These are phyloP conservation scores for Boechera retrofracta DNA, from an alignment of 345 rosid genomes.

Conservation along the genomic window DNA sequence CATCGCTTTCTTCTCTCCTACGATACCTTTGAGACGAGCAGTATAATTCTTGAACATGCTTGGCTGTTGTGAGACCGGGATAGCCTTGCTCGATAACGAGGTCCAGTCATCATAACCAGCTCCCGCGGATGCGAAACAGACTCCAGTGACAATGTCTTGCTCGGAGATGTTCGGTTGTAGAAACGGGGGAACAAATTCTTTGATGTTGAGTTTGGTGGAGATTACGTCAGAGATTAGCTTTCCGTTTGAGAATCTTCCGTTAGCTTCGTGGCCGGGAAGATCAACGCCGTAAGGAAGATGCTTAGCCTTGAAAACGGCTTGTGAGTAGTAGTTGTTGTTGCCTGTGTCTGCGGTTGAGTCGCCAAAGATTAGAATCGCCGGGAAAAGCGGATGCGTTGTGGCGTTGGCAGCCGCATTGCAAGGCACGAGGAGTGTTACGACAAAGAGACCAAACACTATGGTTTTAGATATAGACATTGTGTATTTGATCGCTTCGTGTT, in stretches of 20 bases:
- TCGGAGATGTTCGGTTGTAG: slow-evolving; percentile 38
- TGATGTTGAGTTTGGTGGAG: slow-evolving; percentile 32
- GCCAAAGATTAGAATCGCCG: slow-evolving; percentile 28
- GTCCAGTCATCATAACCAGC: slow-evolving; percentile 39
- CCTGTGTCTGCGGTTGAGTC: slow-evolving; percentile 42
- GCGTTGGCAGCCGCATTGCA: slow-evolving; percentile 10
- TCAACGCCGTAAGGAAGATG: slow-evolving; percentile 41
- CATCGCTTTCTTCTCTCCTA: slow-evolving; percentile 51
- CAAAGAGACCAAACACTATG: slow-evolving; percentile 9
- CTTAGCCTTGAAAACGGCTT: slow-evolving; percentile 27
- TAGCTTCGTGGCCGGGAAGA: slow-evolving; percentile 35
- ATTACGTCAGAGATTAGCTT: slow-evolving; percentile 37
- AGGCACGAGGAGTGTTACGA: slow-evolving; percentile 8
- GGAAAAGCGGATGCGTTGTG: slow-evolving; percentile 12
- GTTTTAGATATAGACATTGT: slow-evolving; percentile 14
- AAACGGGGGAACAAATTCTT: slow-evolving; percentile 40
- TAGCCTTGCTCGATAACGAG: slow-evolving; percentile 28
- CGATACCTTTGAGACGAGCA: slow-evolving; percentile 31
- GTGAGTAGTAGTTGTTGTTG: slow-evolving; percentile 31
- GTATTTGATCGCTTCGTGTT: neutral
- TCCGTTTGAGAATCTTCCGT: slow-evolving; percentile 42
- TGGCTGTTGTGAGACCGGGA: slow-evolving; percentile 54
- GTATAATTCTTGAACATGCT: slow-evolving; percentile 43
- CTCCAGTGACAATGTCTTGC: slow-evolving; percentile 40
- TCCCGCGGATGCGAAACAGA: slow-evolving; percentile 35